phyloP scores from a whole-genome alignment of 2,329 filamentous ascomycete species.

The Alternaria brassicae region DNA sequence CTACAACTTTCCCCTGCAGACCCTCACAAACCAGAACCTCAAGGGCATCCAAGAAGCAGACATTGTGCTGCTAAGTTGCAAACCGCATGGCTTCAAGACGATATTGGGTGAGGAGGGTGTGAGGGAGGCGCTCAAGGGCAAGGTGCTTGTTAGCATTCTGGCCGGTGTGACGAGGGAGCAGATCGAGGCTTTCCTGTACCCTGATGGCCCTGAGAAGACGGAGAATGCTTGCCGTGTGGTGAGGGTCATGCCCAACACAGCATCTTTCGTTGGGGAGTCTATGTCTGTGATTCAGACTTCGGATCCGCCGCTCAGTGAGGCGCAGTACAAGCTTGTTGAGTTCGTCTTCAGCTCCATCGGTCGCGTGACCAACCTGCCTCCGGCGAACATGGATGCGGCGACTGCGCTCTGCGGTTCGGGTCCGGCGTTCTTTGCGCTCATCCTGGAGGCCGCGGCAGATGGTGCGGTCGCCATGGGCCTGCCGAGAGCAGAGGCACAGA shows the following conservation, averaged over 20 bases:
- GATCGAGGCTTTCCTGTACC: constrained; percentile 70
- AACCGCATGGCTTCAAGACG: constrained; percentile 75
- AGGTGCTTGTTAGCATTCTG: constrained; percentile 81
- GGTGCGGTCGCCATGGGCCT: constrained; percentile 81
- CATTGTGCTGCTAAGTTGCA: constrained; percentile 79
- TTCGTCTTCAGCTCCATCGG: constrained; percentile 82
- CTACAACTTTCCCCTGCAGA: constrained; percentile 67
- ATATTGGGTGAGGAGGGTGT: constrained; percentile 74
- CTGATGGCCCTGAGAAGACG: constrained; percentile 54
- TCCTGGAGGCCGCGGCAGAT: constrained; percentile 78
- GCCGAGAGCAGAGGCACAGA: constrained; percentile 72
- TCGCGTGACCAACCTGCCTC: constrained; percentile 71
- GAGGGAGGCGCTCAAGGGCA: constrained; percentile 74
- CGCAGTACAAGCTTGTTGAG: constrained; percentile 65
- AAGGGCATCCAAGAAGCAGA: constrained; percentile 71
- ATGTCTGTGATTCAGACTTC: constrained; percentile 78
- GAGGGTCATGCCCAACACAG: constrained; percentile 85
- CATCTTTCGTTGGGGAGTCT: constrained; percentile 76
- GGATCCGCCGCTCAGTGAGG: constrained; percentile 63
- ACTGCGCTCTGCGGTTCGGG: constrained; percentile 78
- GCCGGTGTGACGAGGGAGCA: constrained; percentile 76
- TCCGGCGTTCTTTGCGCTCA: constrained; percentile 76
- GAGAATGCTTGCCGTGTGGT: constrained; percentile 68
- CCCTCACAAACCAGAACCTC: constrained; percentile 76
- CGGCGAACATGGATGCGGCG: constrained; percentile 72